phyloP scores from a whole-genome alignment of 2,329 filamentous ascomycete species.

The Aspergillus ochraceus region DNA sequence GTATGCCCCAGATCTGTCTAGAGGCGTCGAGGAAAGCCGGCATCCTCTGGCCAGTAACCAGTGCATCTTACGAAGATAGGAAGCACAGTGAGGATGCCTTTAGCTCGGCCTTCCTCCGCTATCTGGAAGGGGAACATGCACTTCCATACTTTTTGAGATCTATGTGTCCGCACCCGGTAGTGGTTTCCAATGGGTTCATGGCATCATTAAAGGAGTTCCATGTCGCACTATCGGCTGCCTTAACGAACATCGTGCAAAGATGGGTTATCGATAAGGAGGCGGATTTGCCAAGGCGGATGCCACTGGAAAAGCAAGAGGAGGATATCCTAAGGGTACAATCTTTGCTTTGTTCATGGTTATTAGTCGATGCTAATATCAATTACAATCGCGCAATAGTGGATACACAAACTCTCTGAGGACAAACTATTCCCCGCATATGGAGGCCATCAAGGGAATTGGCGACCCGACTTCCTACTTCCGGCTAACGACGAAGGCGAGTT shows the following conservation, averaged over 20 bases:
- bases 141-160: background rate
- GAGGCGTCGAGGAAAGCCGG: background rate
- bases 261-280: constrained; percentile 27
- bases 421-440: constrained; percentile 9
- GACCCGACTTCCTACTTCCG: constrained; percentile 17
- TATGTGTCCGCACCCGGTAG: background rate
- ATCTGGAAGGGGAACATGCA: background rate
- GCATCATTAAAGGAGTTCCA: background rate
- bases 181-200: background rate
- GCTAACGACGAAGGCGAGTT: constrained; percentile 4
- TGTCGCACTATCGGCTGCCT: constrained; percentile 18
- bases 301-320: constrained; percentile 24
- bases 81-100: background rate
- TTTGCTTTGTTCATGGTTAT: background rate
- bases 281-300: constrained; percentile 26
- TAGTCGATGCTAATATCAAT: background rate
- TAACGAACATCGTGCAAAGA: constrained; percentile 26
- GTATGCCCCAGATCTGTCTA: constrained; percentile 4
- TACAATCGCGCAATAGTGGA: background rate
- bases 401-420: constrained; percentile 3
- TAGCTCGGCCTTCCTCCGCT: background rate
- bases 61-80: background rate
- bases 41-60: background rate
- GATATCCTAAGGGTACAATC: constrained; percentile 19
- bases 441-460: constrained; percentile 16